Evolutionary conservation across 768 basidiomycete species (phyloP).

Genomic region (Hygrophoropsis aurantiaca): DNA sequence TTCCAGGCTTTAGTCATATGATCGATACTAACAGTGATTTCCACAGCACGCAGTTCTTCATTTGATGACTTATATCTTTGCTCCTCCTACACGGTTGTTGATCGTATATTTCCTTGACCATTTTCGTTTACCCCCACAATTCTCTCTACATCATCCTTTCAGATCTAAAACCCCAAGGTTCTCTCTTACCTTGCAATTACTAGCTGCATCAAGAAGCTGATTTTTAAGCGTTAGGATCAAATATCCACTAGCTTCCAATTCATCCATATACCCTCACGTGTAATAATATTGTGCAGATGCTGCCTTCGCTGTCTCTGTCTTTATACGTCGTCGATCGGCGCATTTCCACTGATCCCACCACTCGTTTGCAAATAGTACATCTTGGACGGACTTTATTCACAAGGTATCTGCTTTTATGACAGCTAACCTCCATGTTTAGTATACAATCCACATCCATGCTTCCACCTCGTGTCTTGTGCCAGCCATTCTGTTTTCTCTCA

Average conservation of each 20-base stretch:
- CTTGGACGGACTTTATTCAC: conserved; percentile 6
- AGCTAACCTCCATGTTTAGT: conserved; percentile 9
- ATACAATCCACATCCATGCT: conserved; percentile 1
- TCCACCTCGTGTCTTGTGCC: not conserved
- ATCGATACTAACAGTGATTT: conserved; percentile 7
- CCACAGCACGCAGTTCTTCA: conserved; percentile 83
- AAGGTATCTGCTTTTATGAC: conserved; percentile 2
- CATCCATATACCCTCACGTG: conserved; percentile 37
- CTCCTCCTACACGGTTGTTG: conserved; percentile 3
- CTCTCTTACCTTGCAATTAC: conserved; percentile 18
- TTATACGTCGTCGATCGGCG: not conserved
- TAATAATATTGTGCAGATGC: conserved; percentile 32
- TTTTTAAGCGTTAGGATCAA: conserved; percentile 25
- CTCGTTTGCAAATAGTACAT: conserved; percentile 10
- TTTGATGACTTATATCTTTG: conserved; percentile 45
- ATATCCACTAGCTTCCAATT: conserved; percentile 28
- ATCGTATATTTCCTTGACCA: conserved; percentile 2
- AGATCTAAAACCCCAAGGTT: conserved; percentile 12
- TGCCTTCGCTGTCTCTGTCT: conserved; percentile 5
- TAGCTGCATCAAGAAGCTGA: conserved; percentile 21
- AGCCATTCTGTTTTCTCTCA: not conserved
- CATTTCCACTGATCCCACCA: conserved; percentile 1
- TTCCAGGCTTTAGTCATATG: conserved; percentile 21
- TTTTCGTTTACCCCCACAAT: conserved; percentile 1
- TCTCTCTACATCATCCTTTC: conserved; percentile 1